phyloP scores from a whole-genome alignment of 2,329 filamentous ascomycete genomes.

The Rutstroemia sp. region DNA sequence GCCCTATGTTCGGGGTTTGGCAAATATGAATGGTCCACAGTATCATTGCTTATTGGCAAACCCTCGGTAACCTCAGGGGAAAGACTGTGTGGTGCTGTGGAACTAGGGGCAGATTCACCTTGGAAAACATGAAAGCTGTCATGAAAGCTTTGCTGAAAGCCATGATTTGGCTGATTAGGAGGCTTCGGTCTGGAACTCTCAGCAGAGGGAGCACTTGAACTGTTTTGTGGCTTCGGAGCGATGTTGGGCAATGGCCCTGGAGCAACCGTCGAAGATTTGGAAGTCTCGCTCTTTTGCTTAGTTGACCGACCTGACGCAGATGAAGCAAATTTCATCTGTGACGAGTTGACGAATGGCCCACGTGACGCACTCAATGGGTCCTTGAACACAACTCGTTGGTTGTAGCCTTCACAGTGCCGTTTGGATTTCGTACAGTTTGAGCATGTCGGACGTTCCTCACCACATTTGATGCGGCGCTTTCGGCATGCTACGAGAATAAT shows the following conservation, averaged over 20 bases:
- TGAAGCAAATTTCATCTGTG: constrained; percentile 9
- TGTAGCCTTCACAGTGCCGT: constrained; percentile 76
- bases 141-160: constrained; percentile 10
- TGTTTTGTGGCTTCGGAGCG: not conserved
- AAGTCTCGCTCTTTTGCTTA: constrained; percentile 12
- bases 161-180: not conserved
- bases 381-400: constrained; percentile 74
- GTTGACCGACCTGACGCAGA: constrained; percentile 12
- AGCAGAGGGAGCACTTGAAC: no score
- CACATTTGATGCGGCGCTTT: constrained; percentile 93
- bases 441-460: constrained; percentile 76
- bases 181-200: not conserved
- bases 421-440: constrained; percentile 84
- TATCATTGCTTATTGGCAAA: constrained; percentile 9
- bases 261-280: not conserved
- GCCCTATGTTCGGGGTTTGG: constrained; percentile 11
- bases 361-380: constrained; percentile 56
- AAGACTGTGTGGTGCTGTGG: not conserved
- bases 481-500: constrained; percentile 60
- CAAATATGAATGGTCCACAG: constrained; percentile 16
- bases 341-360: constrained; percentile 31
- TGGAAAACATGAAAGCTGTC: constrained; percentile 7
- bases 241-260: constrained; percentile 5
- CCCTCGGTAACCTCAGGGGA: not conserved
- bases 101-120: not conserved